A percentile compares a stretch with the other conserved stretches of the same genome.
phyloP scores from a whole-genome alignment of 768 basidiomycete species.

The Russula emetica region DNA sequence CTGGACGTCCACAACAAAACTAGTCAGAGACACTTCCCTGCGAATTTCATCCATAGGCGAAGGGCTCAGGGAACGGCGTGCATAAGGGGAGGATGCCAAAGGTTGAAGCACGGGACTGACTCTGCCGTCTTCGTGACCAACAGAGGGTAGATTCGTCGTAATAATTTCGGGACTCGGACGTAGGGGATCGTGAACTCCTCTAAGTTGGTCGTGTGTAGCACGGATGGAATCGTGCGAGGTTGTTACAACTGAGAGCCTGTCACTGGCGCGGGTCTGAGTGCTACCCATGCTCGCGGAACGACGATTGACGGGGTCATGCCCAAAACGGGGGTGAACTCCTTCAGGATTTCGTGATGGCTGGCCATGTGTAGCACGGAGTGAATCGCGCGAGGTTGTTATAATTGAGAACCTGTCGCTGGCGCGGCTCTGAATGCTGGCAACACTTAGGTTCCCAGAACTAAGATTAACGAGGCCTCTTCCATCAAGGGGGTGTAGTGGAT shows the following conservation, averaged over 20 bases:
- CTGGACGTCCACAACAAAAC: neutral
- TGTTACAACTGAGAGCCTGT: too few species aligned
- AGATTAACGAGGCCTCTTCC: neutral
- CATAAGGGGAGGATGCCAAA: neutral
- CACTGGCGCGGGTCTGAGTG: too few species aligned
- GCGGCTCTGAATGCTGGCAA: conserved; percentile 5
- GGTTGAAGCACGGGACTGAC: neutral
- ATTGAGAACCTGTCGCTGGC: conserved; percentile 17
- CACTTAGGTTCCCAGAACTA: conserved; percentile 3
- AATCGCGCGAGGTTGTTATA: conserved; percentile 1
- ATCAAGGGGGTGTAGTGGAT: neutral
- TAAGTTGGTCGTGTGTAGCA: too few species aligned
- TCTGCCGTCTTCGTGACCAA: neutral
- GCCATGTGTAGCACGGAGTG: neutral
- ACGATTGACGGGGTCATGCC: too few species aligned
- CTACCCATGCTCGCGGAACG: too few species aligned
- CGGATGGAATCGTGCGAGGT: too few species aligned
- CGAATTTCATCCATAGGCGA: neutral
- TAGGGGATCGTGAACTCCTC: too few species aligned
- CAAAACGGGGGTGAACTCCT: conserved; percentile 4
- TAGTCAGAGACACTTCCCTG: conserved; percentile 3
- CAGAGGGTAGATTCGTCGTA: neutral
- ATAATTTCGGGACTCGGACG: neutral
- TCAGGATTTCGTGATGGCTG: neutral
- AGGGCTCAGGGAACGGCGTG: neutral